These are phyloP conservation scores for Aspergillus piperis DNA, from an alignment of 2,329 filamentous ascomycete genomes.

Conservation along the genomic window DNA sequence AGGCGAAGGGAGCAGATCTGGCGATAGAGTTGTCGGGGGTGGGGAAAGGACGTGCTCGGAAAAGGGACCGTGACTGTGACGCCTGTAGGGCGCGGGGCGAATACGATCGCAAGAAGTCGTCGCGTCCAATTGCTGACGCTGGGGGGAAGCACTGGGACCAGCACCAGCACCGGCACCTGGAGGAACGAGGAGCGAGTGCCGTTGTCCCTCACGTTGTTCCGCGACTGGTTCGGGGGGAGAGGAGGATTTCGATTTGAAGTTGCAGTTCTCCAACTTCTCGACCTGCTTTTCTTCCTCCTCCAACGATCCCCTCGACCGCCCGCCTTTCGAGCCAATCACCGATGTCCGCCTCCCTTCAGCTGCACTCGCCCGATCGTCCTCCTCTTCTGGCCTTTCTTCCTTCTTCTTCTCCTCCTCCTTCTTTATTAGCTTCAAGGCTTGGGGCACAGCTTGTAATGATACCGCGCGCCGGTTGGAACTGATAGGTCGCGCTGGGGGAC, in stretches of 20 bases:
- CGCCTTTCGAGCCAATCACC: constrained; percentile 2
- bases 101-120: constrained; percentile 14
- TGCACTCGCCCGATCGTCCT: neutral
- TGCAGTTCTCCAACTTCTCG: neutral
- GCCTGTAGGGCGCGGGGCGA: constrained; percentile 12
- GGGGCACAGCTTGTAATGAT: neutral
- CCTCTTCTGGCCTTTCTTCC: too few species aligned
- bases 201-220: constrained; percentile 13
- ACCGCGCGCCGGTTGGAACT: neutral
- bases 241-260: neutral
- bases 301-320: constrained; percentile 5
- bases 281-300: neutral
- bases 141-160: neutral
- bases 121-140: constrained; percentile 2
- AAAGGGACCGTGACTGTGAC: constrained; percentile 17
- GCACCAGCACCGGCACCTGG: neutral
- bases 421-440: neutral
- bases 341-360: neutral
- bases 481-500: neutral
- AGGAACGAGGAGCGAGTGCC: neutral
- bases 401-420: too few species aligned
- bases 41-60: constrained; percentile 25
- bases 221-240: neutral
- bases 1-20: constrained; percentile 21
- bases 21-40: constrained; percentile 26